phyloP scores from a whole-genome alignment of 1,139 yeast species.

The Hemisphaericaspora subhashii region DNA sequence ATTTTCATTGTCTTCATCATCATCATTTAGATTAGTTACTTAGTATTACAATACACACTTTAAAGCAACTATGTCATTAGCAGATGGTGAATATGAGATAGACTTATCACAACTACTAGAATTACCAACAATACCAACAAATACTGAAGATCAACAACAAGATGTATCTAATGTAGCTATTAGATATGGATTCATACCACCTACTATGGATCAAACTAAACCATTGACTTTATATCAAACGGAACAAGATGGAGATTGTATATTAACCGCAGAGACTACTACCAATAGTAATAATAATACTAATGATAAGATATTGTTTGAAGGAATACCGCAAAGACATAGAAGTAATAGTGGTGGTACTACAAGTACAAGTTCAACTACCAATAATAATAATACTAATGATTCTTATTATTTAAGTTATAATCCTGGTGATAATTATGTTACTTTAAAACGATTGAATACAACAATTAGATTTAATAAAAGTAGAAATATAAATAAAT shows the following conservation, averaged over 20 bases:
- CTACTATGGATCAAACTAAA: slow-evolving; percentile 39
- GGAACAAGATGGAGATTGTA: slow-evolving; percentile 33
- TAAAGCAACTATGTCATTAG: slow-evolving; percentile 16
- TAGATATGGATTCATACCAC: slow-evolving; percentile 46
- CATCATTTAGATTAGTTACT: no score
- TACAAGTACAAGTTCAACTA: no score
- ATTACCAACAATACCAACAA: not conserved
- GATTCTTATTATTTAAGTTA: slow-evolving; percentile 36
- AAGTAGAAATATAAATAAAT: slow-evolving; percentile 32
- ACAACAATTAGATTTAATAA: slow-evolving; percentile 39
- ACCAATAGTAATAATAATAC: slow-evolving; percentile 16
- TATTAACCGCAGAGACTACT: slow-evolving; percentile 29
- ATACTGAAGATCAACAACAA: not conserved
- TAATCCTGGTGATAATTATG: slow-evolving; percentile 17
- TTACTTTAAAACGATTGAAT: slow-evolving; percentile 27
- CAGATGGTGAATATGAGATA: slow-evolving; percentile 49
- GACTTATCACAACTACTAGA: slow-evolving; percentile 11
- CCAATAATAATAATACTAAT: slow-evolving; percentile 9
- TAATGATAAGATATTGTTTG: slow-evolving; percentile 33
- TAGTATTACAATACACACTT: not conserved
- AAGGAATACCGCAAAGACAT: slow-evolving; percentile 38
- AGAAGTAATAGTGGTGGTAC: slow-evolving; percentile 13
- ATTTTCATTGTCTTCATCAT: no score
- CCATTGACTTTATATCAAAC: slow-evolving; percentile 38
- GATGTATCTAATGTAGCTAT: slow-evolving; percentile 32